phyloP scores from a whole-genome alignment of 2,329 filamentous ascomycete species.

The Helminthosporium solani region DNA sequence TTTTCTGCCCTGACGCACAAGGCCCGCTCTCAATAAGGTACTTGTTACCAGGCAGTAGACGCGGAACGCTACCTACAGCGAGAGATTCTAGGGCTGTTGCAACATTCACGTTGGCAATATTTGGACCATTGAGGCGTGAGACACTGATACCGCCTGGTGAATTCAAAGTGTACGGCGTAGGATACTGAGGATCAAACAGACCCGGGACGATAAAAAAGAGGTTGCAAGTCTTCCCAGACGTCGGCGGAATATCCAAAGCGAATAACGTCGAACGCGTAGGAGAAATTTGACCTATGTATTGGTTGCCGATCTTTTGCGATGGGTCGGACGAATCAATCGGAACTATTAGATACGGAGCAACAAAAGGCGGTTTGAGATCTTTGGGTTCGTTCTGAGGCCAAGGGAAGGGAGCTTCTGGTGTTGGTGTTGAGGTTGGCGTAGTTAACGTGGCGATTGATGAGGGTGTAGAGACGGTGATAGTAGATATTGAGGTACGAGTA shows the following conservation, averaged over 20 bases:
- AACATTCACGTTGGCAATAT: conserved; percentile 9
- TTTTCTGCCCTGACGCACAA: conserved; percentile 25
- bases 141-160: conserved; percentile 40
- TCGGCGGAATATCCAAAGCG: conserved; percentile 49
- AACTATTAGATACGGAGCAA: conserved; percentile 42
- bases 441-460: not conserved
- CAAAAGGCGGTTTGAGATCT: conserved; percentile 35
- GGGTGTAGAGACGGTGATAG: not conserved
- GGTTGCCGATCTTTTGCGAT: conserved; percentile 42
- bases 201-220: conserved; percentile 51
- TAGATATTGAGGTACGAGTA: not conserved
- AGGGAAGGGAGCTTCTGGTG: conserved; percentile 4
- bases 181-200: conserved; percentile 30
- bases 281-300: conserved; percentile 45
- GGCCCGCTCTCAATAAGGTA: conserved; percentile 23
- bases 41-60: conserved; percentile 17
- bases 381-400: conserved; percentile 22
- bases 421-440: conserved; percentile 6
- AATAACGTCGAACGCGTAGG: conserved; percentile 44
- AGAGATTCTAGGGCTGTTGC: conserved; percentile 8
- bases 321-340: conserved; percentile 42
- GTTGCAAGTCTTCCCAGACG: conserved; percentile 47
- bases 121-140: conserved; percentile 21
- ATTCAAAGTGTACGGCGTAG: conserved; percentile 36
- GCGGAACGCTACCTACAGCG: conserved; percentile 16